Percentiles rank a stretch among this genome's conserved stretches.
Conservation (phyloP, 2,329 filamentous ascomycete species). For the Fonsecaea monophora region DNA sequence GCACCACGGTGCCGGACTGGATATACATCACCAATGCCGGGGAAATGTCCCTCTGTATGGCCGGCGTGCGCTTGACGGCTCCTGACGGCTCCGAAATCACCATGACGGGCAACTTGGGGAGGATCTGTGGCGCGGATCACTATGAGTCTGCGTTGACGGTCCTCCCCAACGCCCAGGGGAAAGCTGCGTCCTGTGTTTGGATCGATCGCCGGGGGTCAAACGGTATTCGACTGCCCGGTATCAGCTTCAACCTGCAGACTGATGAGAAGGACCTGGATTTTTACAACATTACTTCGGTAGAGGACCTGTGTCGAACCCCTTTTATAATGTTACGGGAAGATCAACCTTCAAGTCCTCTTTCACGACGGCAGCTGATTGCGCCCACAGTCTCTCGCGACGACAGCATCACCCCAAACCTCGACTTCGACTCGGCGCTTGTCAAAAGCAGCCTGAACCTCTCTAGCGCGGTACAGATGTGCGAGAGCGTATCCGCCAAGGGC, state of each 20-base stretch:
- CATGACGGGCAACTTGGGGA: slow-evolving; percentile 13
- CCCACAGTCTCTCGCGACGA: not conserved
- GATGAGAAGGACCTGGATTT: not conserved
- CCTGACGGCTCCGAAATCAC: slow-evolving; percentile 5
- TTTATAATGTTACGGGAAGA: slow-evolving; percentile 1
- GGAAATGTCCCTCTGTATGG: slow-evolving; percentile 3
- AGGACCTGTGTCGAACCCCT: slow-evolving; percentile 3
- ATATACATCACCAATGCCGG: slow-evolving; percentile 15
- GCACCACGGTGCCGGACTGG: not conserved
- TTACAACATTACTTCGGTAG: slow-evolving; percentile 3
- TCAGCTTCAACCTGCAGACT: not conserved
- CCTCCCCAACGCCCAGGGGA: not conserved
- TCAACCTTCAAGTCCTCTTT: not conserved
- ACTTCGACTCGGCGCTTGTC: slow-evolving; percentile 10
- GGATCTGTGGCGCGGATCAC: slow-evolving; percentile 7
- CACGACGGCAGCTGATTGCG: not conserved
- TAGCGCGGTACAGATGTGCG: slow-evolving; percentile 9
- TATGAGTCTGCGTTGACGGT: slow-evolving; percentile 6
- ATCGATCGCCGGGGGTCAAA: slow-evolving; percentile 8
- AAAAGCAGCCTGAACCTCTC: slow-evolving; percentile 1
- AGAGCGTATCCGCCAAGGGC: not conserved
- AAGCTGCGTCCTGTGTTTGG: slow-evolving; percentile 5
- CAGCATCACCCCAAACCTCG: not conserved
- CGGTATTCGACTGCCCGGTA: slow-evolving; percentile 7
- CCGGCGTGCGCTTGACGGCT: not conserved